Base-by-base conservation (phyloP, 129 eudicot species). In the Cynara cardunculus region DNA sequence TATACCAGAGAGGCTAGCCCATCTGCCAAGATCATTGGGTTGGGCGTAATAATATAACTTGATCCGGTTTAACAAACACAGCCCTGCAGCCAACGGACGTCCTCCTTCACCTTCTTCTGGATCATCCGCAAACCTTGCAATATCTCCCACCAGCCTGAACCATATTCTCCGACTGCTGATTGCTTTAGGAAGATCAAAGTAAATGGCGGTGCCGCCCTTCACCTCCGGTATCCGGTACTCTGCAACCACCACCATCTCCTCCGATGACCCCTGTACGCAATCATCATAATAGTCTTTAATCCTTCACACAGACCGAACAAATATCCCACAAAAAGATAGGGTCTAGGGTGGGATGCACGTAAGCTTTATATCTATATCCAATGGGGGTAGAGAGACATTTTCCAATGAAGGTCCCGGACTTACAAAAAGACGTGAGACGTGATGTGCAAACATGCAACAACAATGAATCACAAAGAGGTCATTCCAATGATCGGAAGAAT, bases 201-300 rank as follows among this genome's bases (percentile, higher is more conserved):
- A 94, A 93, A 94, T 78, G 78, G 93, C 30, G 9, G 96, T 89
- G 11, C 92, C 90, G 7, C 85, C 77, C 84, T 88, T 94, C 68
- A 90, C 91, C 79, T 89, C 98, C 68, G 98, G 98, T 75, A 94
- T 74, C 66, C 97, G 90, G 79, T 88, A 94, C 79, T 94, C 95
- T 13, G 88, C 96, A 71, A 94, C 72, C 12, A 85, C 86, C 74
- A 88, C 90, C 98, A 84, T 91, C 78, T 77, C 73, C 77, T 83
- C 86, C 4, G 82, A 31, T 22, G 90, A 81, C 22, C 94, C 99
- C 99, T 95, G 85, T 44, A 53, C 44, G 7, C 25, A 76, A 18
- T 69, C 9, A 61, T 70, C 39, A 37, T 69, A 59, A 64, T 59
- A 61, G 68, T 7, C 26, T 1, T 61, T 19, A 74, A 19, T 41